Base-by-base conservation (phyloP, 371 early-diverging fungal species). In the Lichtheimia hyalospora region DNA sequence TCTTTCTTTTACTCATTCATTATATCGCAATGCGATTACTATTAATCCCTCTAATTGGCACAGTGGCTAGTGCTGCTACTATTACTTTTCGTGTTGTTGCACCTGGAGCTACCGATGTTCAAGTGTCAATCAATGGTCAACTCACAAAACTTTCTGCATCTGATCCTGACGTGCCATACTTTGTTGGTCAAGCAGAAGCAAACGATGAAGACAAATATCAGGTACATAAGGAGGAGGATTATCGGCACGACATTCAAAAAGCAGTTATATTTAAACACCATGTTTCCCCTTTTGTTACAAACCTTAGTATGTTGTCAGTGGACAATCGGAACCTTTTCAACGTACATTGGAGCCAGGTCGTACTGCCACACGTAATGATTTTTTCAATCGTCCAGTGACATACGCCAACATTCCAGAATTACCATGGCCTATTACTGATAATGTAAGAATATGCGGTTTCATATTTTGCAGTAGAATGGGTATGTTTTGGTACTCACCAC, bases 331-430 rank as follows among this genome's bases (percentile, higher is more conserved):
- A 62, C 18, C 66, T 15, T 84, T 81, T 66, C 68, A 71, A 20
- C 76, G 84, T 52, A 51, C 63, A 8, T 62, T 84, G n/a, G 67
- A 70, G n/a, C 15, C 58, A 0, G 73, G 69, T 18, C 48, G 54
- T 25, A 64, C 73, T 12, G 41, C 28, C 34, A 84, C 84, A 23
- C 68, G 66, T 20, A 82, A 84, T 58, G 84, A 84, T 18, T 82
- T 79, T 54, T 70, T 60, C 49, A 57, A 70, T 48, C 79, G 84
- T 44, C 68, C 68, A 51, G 63, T 82, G 14, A 81, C 83, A 28
- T 82, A 82, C 58, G 84, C 81, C 46, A 66, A 79, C 57, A 73
- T 84, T 52, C 84, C 84, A 24, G 69, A 73, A 50, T 57, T 82
- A 14, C 84, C 84, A 4, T 76, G 66, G 71, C 78, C 79, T 49